A percentile compares a stretch with the other conserved stretches of the same genome.
These are phyloP conservation scores for Cryptococcus hybrid DNA, from an alignment of 1,284 basidiomycete species.

Conservation along the genomic window DNA sequence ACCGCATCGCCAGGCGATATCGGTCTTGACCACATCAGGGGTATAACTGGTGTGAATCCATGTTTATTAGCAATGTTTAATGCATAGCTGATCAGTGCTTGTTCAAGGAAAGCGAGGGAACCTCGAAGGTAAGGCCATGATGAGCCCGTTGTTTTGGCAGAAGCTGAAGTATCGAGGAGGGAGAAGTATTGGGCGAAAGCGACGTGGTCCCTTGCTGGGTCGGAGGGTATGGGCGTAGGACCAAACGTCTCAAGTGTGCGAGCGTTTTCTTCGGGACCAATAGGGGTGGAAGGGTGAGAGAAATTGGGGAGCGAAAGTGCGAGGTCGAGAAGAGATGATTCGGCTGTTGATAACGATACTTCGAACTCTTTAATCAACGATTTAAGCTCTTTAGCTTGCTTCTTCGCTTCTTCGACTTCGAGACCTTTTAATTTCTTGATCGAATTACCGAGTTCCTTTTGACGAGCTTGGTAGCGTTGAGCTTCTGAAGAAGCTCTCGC, in stretches of 20 bases:
- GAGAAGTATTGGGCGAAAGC: conserved; percentile 63
- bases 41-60: conserved; percentile 75
- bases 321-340: conserved; percentile 57
- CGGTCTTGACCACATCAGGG: conserved; percentile 89
- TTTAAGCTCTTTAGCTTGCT: conserved; percentile 75
- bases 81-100: conserved; percentile 84
- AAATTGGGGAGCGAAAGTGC: conserved; percentile 80
- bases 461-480: conserved; percentile 36
- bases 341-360: conserved; percentile 38
- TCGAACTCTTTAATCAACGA: conserved; percentile 63
- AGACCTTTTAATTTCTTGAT: conserved; percentile 38
- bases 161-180: conserved; percentile 76
- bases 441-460: conserved; percentile 33
- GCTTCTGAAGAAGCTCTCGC: conserved; percentile 26
- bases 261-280: conserved; percentile 73
- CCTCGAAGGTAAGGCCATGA: conserved; percentile 90
- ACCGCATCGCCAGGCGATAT: conserved; percentile 84
- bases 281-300: conserved; percentile 71
- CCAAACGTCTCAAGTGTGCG: conserved; percentile 65
- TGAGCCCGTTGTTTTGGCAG: conserved; percentile 72
- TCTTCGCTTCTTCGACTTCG: conserved; percentile 24
- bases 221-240: conserved; percentile 52
- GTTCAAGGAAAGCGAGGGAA: conserved; percentile 81
- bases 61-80: conserved; percentile 68
- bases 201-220: conserved; percentile 68